Evolutionary conservation across 192 early-diverging fungal genomes (phyloP).

Genomic region (Umbelopsis ramanniana): DNA sequence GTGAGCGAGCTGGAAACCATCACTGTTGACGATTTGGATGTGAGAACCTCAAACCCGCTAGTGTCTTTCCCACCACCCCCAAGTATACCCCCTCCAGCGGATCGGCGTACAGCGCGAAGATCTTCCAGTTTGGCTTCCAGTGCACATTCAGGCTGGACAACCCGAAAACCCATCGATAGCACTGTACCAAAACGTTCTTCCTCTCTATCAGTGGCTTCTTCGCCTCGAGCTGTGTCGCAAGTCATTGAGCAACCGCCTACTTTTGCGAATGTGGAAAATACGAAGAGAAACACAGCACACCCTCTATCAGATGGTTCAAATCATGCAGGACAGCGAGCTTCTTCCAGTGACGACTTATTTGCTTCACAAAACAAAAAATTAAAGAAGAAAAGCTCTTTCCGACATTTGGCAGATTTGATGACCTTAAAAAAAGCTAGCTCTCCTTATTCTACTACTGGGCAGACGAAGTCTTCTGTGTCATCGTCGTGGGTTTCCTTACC

Average conservation of each 20-base stretch:
- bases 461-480: background rate
- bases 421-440: background rate
- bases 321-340: background rate
- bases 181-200: conserved; percentile 17
- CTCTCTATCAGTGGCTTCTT: conserved; percentile 1
- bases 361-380: background rate
- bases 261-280: background rate
- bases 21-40: background rate
- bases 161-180: conserved; percentile 5
- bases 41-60: background rate
- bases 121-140: conserved; percentile 9
- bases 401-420: conserved; percentile 16
- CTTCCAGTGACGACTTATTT: background rate
- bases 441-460: background rate
- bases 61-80: conserved; percentile 5
- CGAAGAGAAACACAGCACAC: background rate
- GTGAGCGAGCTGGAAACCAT: conserved; percentile 11
- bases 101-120: conserved; percentile 7
- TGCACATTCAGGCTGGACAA: conserved; percentile 10
- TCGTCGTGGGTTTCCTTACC: conserved; percentile 14
- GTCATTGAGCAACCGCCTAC: background rate
- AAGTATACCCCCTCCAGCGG: conserved; percentile 15
- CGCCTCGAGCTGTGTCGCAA: background rate
- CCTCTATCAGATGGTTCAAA: background rate
- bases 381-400: conserved; percentile 17